Evolutionary conservation across 345 rosid species (phyloP).

Genomic region (Cochlearia excelsa): DNA sequence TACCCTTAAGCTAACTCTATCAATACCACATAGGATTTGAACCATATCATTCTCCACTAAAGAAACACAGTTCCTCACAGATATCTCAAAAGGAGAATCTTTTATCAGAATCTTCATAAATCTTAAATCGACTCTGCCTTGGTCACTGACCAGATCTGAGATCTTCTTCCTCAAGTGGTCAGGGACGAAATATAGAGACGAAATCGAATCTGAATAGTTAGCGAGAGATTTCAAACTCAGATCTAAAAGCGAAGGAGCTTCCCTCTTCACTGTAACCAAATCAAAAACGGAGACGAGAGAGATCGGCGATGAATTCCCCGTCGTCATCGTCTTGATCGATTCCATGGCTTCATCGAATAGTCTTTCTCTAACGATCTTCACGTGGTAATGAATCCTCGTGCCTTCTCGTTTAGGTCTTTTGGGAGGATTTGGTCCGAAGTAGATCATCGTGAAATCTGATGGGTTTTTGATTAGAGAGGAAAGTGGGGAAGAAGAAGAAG

Average conservation of each 20-base stretch:
- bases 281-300: no score
- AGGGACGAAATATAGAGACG: constrained; percentile 43
- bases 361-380: no score
- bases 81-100: constrained; percentile 42
- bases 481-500: no score
- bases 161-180: constrained; percentile 41
- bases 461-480: no score
- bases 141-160: constrained; percentile 28
- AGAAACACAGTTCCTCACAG: constrained; percentile 28
- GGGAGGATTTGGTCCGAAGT: no score
- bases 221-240: constrained; percentile 41
- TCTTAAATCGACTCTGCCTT: constrained; percentile 29
- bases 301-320: no score
- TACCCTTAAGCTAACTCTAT: constrained; percentile 39
- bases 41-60: constrained; percentile 39
- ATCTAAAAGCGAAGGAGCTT: constrained; percentile 38
- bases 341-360: no score
- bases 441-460: no score
- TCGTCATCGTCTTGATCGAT: no score
- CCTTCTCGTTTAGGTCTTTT: no score
- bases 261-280: background rate
- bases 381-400: no score
- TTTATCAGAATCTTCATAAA: constrained; percentile 43
- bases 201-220: constrained; percentile 34
- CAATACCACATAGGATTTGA: constrained; percentile 35